Conservation (phyloP, 352 stramenopile genomes). For the Phytopythium mirpurense region DNA sequence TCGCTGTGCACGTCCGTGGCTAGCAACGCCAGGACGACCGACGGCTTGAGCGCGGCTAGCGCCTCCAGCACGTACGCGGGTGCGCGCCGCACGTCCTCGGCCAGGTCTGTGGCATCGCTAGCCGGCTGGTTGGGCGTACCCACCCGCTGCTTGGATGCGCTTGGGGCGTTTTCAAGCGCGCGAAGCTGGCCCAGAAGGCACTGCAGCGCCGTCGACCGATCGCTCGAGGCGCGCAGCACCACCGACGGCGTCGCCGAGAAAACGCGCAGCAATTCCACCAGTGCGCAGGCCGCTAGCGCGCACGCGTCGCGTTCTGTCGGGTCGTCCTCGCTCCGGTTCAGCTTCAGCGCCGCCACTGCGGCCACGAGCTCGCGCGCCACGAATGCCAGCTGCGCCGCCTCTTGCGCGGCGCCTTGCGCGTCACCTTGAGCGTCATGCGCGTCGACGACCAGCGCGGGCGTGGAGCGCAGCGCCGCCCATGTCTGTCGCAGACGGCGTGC, state of each 20-base stretch:
- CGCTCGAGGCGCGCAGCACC: slow-evolving; percentile 55
- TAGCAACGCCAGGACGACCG: slow-evolving; percentile 36
- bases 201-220: slow-evolving; percentile 48
- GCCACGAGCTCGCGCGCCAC: slow-evolving; percentile 58
- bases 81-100: slow-evolving; percentile 25
- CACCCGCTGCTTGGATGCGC: background rate
- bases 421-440: slow-evolving; percentile 29
- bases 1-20: slow-evolving; percentile 22
- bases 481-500: slow-evolving; percentile 46
- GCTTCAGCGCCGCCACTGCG: background rate
- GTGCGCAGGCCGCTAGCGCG: slow-evolving; percentile 60
- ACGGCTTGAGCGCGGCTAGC: slow-evolving; percentile 53
- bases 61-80: slow-evolving; percentile 65
- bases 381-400: slow-evolving; percentile 29
- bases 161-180: slow-evolving; percentile 14
- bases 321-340: slow-evolving; percentile 28
- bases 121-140: background rate
- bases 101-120: slow-evolving; percentile 9
- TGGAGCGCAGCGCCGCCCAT: slow-evolving; percentile 35
- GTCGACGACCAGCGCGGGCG: slow-evolving; percentile 17
- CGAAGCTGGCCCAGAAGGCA: slow-evolving; percentile 60
- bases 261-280: slow-evolving; percentile 68
- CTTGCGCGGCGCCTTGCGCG: slow-evolving; percentile 13
- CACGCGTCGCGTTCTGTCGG: slow-evolving; percentile 47
- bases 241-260: slow-evolving; percentile 64